Evolutionary conservation across 345 rosid species (phyloP).

Genomic region (Rhodamnia argentea): DNA sequence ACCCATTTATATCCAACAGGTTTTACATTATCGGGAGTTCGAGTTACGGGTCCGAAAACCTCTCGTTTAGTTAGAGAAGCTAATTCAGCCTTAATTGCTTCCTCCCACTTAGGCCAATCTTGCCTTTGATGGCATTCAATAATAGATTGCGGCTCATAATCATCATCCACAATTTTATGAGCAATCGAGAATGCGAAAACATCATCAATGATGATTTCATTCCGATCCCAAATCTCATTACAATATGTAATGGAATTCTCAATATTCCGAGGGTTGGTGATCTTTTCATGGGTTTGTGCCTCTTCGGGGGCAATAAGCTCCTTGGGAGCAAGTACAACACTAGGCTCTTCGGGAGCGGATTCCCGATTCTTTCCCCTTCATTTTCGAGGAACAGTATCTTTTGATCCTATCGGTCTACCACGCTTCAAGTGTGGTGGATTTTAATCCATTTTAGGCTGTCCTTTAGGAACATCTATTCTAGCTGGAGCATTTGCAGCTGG

Average conservation of each 20-base stretch:
- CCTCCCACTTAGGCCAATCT: not conserved
- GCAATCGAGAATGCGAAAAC: not conserved
- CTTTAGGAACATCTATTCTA: not conserved
- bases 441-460: not conserved
- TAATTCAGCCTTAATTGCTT: not conserved
- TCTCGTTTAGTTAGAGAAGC: too few relatives aligned
- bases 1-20: not conserved
- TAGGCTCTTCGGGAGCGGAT: too few relatives aligned
- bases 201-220: not conserved
- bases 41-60: not conserved
- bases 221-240: not conserved
- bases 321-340: too few relatives aligned
- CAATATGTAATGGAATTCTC: not conserved
- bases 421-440: not conserved
- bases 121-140: not conserved
- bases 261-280: too few relatives aligned
- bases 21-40: not conserved
- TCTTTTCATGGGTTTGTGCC: too few relatives aligned
- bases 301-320: too few relatives aligned
- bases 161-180: not conserved
- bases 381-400: not conserved
- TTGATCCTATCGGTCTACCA: not conserved
- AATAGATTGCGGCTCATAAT: not conserved
- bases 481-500: not conserved
- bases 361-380: too few relatives aligned